Evolutionary conservation across 306 rosid species (phyloP).

Genomic region (Cajanus cajan): DNA sequence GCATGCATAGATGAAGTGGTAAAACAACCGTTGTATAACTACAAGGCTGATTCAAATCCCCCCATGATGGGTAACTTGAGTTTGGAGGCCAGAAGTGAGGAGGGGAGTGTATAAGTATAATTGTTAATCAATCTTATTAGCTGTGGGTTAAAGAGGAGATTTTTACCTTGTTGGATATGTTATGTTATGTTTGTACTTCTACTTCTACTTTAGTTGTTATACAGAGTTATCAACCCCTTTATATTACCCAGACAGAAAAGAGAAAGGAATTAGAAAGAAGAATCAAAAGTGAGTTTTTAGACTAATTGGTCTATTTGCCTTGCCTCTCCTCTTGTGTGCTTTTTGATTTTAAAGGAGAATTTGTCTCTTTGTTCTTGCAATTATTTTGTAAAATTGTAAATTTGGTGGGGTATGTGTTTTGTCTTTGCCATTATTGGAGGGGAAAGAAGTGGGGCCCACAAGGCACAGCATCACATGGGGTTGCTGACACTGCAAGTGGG

Average conservation of each 20-base stretch:
- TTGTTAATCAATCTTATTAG: slow-evolving; percentile 25
- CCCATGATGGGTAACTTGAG: slow-evolving; percentile 28
- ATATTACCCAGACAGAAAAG: slow-evolving; percentile 39
- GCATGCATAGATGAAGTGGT: slow-evolving; percentile 22
- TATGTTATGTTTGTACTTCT: slow-evolving; percentile 40
- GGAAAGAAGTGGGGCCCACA: slow-evolving; percentile 36
- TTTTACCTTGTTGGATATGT: slow-evolving; percentile 13
- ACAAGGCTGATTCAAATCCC: slow-evolving; percentile 45
- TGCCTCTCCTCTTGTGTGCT: neutral
- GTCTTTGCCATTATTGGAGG: slow-evolving; percentile 41
- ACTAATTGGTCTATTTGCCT: slow-evolving; percentile 28
- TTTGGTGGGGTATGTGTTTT: slow-evolving; percentile 37
- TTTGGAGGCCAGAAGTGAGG: slow-evolving; percentile 7
- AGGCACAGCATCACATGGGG: slow-evolving; percentile 61
- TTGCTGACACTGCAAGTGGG: slow-evolving; percentile 60
- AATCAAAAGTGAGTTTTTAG: slow-evolving; percentile 40
- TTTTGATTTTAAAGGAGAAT: slow-evolving; percentile 27
- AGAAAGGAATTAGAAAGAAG: slow-evolving; percentile 44
- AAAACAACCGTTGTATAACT: slow-evolving; percentile 35
- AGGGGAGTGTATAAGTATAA: slow-evolving; percentile 33
- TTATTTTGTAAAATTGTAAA: slow-evolving; percentile 15
- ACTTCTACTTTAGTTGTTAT: slow-evolving; percentile 39
- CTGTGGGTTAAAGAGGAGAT: slow-evolving; percentile 26
- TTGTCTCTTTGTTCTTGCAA: slow-evolving; percentile 40
- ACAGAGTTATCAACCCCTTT: slow-evolving; percentile 41